These are phyloP conservation scores for Trichomonascus vanleenenianus DNA, from an alignment of 805 yeast species.

Conservation along the genomic window DNA sequence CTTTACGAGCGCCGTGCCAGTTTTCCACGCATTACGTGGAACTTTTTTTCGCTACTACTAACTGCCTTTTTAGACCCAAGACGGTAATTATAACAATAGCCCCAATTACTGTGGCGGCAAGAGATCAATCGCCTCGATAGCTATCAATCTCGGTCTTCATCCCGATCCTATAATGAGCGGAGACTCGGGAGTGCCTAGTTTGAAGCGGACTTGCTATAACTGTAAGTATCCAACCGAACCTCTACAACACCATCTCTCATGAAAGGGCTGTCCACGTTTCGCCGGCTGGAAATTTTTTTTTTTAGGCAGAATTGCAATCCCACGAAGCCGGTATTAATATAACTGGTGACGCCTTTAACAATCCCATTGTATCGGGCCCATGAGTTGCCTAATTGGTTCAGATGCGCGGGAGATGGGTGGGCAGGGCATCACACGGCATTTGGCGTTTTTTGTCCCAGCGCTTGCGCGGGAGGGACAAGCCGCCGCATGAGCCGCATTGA, in stretches of 20 bases:
- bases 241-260: too few species aligned
- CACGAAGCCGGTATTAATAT: neutral
- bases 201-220: conserved; percentile 21
- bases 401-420: neutral
- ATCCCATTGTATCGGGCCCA: neutral
- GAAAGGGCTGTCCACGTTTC: too few species aligned
- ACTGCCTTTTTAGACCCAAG: neutral
- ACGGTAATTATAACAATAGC: neutral
- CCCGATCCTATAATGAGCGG: neutral
- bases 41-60: neutral
- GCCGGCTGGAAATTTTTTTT: neutral
- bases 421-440: neutral
- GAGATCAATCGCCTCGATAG: too few species aligned
- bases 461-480: neutral
- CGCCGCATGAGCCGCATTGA: neutral
- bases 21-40: neutral
- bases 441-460: neutral
- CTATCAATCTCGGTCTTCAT: too few species aligned
- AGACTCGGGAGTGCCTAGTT: conserved; percentile 11
- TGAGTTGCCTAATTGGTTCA: too few species aligned
- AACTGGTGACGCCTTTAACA: neutral
- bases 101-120: too few species aligned
- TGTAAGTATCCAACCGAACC: conserved; percentile 10
- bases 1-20: too few species aligned
- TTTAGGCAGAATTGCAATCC: neutral